Percentiles rank a stretch among this genome's conserved stretches.
These are phyloP conservation scores for Pistacia integerrima DNA, from an alignment of 345 rosid genomes.

Conservation along the genomic window DNA sequence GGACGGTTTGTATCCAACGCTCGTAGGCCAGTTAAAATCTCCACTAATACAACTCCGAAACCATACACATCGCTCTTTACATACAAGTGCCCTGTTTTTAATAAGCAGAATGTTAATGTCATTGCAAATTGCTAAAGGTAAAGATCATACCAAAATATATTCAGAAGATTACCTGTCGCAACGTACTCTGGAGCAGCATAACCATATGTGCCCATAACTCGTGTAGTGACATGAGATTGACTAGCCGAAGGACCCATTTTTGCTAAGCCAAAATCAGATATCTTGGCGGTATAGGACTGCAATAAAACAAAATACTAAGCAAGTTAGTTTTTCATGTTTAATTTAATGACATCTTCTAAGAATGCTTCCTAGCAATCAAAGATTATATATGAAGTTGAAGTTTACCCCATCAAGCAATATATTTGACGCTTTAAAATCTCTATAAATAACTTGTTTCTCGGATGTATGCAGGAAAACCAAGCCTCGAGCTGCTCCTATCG, in stretches of 20 bases:
- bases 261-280: conserved; percentile 97
- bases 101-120: conserved; percentile 10
- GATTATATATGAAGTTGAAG: conserved; percentile 6
- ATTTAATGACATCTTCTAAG: neutral
- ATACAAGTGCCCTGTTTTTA: conserved; percentile 81
- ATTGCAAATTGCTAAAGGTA: neutral
- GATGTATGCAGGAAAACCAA: conserved; percentile 78
- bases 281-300: conserved; percentile 83
- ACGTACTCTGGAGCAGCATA: conserved; percentile 99
- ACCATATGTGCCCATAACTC: conserved; percentile 94
- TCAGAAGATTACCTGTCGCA: conserved; percentile 65
- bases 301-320: conserved; percentile 13
- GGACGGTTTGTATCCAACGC: conserved; percentile 90
- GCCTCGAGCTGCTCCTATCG: conserved; percentile 84
- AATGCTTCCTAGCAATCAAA: neutral
- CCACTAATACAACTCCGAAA: conserved; percentile 87
- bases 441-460: conserved; percentile 81
- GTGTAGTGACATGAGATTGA: conserved; percentile 90
- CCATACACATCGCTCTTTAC: conserved; percentile 96
- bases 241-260: conserved; percentile 95
- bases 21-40: conserved; percentile 81
- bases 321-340: neutral
- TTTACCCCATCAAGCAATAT: conserved; percentile 88
- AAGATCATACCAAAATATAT: conserved; percentile 1
- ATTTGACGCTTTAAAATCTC: conserved; percentile 95